A percentile compares a stretch with the other conserved stretches of the same genome.
phyloP scores from a whole-genome alignment of 2,329 filamentous ascomycete species.

The Trichoderma guizhouense region DNA sequence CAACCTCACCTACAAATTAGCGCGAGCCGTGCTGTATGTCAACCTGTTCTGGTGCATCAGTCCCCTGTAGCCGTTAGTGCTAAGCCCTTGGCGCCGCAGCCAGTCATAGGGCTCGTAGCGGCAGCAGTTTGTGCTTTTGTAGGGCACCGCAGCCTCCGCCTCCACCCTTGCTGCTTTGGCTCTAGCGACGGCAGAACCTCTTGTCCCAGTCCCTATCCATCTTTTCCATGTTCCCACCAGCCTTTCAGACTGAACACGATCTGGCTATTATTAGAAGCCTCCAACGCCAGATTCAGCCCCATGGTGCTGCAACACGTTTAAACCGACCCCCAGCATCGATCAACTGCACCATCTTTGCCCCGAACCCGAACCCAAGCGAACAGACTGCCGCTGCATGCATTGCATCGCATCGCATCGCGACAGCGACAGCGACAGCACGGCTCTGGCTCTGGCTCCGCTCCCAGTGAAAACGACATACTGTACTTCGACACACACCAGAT shows the following conservation, averaged over 20 bases:
- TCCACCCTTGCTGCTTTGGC: conserved; percentile 12
- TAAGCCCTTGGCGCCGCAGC: conserved; percentile 5
- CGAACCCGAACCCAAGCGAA: conserved; percentile 2
- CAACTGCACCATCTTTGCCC: conserved; percentile 8
- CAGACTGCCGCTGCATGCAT: conserved; percentile 4
- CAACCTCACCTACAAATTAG: not conserved
- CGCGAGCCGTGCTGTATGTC: not conserved
- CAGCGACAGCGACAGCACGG: conserved; percentile 7
- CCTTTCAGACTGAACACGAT: conserved; percentile 39
- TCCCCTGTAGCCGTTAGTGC: not conserved
- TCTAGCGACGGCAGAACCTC: not conserved
- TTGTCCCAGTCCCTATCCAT: conserved; percentile 8
- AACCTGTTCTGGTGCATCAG: not conserved
- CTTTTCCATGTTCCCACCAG: conserved; percentile 21
- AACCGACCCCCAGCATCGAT: conserved; percentile 20
- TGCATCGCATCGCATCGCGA: not conserved
- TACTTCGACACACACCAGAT: not conserved
- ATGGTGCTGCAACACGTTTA: conserved; percentile 30
- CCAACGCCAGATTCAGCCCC: conserved; percentile 50
- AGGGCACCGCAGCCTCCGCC: conserved; percentile 1
- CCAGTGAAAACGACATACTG: not conserved
- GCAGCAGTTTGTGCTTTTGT: not conserved
- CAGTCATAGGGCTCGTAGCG: conserved; percentile 4
- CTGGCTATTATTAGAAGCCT: conserved; percentile 51
- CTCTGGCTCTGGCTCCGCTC: not conserved